Evolutionary conservation across 768 basidiomycete species (phyloP), one percentile per base, ranked within the genome.

Genomic region (Postia placenta): DNA sequence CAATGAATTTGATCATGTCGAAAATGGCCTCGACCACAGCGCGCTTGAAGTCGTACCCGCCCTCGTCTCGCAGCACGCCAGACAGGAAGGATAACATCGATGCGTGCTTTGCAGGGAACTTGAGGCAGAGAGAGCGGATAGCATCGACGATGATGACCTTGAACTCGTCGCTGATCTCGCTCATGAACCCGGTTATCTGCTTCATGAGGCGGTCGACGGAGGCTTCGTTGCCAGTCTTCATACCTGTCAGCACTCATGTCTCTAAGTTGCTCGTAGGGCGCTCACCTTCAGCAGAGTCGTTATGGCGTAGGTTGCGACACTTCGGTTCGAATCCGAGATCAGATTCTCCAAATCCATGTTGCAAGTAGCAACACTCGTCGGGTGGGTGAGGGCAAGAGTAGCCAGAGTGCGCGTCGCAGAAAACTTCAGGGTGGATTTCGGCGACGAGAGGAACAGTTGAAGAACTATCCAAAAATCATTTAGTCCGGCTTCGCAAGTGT

Each of bases 71-170:
- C 41, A 99, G 79, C 23, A 98, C 91, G 47, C 95, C 92, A 39
- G 92, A 93, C 26, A 99, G 78, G 83, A 99, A 99, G 4, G 86
- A 81, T 49, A 99, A 85, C 95, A 99, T 98, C 35, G 92, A 87
- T 1, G 81, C 87, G 61, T 99, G 93, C 71, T 99, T 99, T 26
- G 86, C 72, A 2, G 96, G 96, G 78, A 99, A 99, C 68, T 99
- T 99, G 72, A 99, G 85, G 70, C 94, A 98, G 25, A 99, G 82
- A 7, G 95, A 92, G 44, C 96, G 90, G 65, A 99, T 93, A 50
- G 96, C 96, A 53, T 97, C 93, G 48, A 99, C 96, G 42, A 99
- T 96, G 70, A 99, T 96, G 64, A 98, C 94, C 74, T 97, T 98
- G 81, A 99, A 99, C 69, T 99, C 96, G 68, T 99, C 96, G 56